Conservation (phyloP, 139 green algal genomes). For the Haematococcus sp. region DNA sequence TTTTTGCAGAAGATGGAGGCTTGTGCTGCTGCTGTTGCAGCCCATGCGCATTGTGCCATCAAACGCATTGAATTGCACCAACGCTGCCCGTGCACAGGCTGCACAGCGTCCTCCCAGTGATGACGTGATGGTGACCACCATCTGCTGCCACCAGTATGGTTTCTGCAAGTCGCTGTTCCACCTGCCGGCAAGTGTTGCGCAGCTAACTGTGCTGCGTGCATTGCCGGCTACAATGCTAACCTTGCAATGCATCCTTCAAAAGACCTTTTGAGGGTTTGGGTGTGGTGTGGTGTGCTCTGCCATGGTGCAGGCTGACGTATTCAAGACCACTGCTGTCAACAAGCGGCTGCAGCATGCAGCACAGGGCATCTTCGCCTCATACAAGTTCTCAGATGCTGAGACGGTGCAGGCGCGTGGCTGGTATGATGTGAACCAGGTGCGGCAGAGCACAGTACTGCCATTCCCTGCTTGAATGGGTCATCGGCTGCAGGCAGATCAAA, state of each 20-base stretch:
- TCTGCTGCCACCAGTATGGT: constrained; percentile 13
- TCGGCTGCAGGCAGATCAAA: no score
- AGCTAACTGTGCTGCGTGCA: background rate
- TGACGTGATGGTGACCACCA: constrained; percentile 34
- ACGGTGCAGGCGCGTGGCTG: constrained; percentile 18
- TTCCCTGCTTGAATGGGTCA: background rate
- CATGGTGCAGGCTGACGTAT: constrained; percentile 8
- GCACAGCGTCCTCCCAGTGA: background rate
- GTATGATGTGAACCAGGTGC: constrained; percentile 16
- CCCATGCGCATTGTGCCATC: background rate
- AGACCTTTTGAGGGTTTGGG: no score
- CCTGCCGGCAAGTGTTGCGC: constrained; percentile 8
- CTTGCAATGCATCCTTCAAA: no score
- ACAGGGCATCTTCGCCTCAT: constrained; percentile 9
- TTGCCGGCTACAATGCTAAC: background rate
- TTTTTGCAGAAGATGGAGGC: no score
- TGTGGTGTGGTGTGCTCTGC: background rate
- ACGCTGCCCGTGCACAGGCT: no score
- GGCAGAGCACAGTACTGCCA: background rate
- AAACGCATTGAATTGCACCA: background rate
- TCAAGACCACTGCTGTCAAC: constrained; percentile 7
- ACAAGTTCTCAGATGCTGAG: constrained; percentile 14
- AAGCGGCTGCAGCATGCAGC: constrained; percentile 14
- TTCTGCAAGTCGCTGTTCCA: constrained; percentile 23
- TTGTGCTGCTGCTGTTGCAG: background rate